Base-by-base conservation (phyloP, 805 yeast species). In the Aciculoconidium aculeatum region DNA sequence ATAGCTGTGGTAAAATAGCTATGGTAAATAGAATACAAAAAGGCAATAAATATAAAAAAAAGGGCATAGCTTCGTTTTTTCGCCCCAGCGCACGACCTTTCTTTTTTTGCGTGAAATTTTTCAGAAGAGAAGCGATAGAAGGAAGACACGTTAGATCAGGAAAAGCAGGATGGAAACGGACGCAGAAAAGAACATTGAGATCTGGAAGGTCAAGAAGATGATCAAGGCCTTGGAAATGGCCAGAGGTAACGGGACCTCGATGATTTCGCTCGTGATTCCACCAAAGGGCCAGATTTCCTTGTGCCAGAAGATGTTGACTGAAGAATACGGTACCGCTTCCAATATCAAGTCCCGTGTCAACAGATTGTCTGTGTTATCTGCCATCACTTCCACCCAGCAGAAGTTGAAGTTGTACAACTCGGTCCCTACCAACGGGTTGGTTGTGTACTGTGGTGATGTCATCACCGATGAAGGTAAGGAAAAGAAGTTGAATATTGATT, bases 291-390 rank as follows among this genome's bases (percentile, higher is more conserved):
- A 92, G 64, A 81, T 92, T 50, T 72, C 97, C 8, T 73, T 85
- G 49, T 74, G 72, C 35, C 87, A 80, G 53, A 88, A 84, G 63
- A 82, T 85, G 88, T 72, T 92, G 61, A 85, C 96, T 4, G 97
- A 92, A 65, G 98, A 92, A 67, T 88, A 87, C 62, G 98, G 98
- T 61, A 92, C 98, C 10, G 98, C 98, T 2, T 85, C 96, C 28
- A 92, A 92, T 60, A 92, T 92, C 58, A 92, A 92, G 63, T 90
- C 97, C 22, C 81, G 99, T 59, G 99, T 92, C 33, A 92, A 92
- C 69, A 75, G 99, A 63, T 69, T 86, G 45, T 87, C 96, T 23
- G 98, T 92, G 24, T 66, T 92, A 40, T 81, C 95, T 12, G 99
- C 99, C 23, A 92, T 92, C 61, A 90, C 97, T 4, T 90, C 97